Base-by-base conservation (phyloP, 805 yeast species). In the Candida vaughaniae region DNA sequence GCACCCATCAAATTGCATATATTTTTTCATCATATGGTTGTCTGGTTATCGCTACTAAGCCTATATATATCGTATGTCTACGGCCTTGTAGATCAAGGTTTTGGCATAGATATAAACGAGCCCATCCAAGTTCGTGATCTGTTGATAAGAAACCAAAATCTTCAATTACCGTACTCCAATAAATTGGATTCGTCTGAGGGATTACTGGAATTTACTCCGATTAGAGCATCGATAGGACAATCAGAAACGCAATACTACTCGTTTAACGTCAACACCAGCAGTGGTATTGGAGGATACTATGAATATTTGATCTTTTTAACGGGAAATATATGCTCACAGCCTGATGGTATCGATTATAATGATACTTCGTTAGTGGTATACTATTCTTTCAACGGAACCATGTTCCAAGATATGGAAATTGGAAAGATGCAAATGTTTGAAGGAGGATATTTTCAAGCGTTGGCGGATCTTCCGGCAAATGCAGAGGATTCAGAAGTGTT, bases 241-340 rank as follows among this genome's bases (percentile, higher is more conserved):
- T 58, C 66, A 31, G 60, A 65, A 31, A 57, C 62, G 2, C 74
- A 71, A 44, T 58, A 55, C 39, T 73, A 64, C 45, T 62, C 69
- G 17, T 73, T 70, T 49, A 54, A 48, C 30, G 73, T 74, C 35
- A 72, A 72, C 44, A 62, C 71, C 3, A 55, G 71, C 4, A 50
- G 64, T 2, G 78, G 76, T 1, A 36, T 73, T 17, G 73, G 77
- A 2, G 65, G 64, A 27, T 62, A 62, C 43, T 74, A 67, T 48
- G 71, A 76, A 46, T 58, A 65, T 36, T 57, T 75, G 53, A 59
- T 76, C 29, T 77, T 73, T 45, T 40, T 77, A 12, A 69, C 77
- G 11, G 82, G 78, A 2, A 74, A 75, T 36, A 61, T 77, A 10
- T 76, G 80, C 43, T 43, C 55, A 4, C 61, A 62, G 37, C 69